phyloP scores from a whole-genome alignment of 2,329 filamentous ascomycete species.

The Dactylonectria estremocensis region DNA sequence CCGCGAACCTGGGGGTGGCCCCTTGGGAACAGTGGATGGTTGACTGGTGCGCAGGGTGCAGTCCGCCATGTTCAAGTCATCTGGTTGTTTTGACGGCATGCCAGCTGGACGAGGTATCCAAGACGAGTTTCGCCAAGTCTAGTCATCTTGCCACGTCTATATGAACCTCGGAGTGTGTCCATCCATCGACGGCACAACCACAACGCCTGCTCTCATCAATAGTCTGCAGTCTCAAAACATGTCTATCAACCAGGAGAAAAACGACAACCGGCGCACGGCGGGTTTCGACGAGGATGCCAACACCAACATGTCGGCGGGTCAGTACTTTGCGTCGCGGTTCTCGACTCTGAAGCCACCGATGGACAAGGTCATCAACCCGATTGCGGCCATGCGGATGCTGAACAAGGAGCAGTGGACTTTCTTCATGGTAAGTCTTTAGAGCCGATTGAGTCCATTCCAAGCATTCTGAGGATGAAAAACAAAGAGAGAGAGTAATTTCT shows the following conservation, averaged over 20 bases:
- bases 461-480: too few relatives aligned
- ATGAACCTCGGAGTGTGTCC: background rate
- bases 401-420: constrained; percentile 68
- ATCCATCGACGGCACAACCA: background rate
- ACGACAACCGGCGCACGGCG: background rate
- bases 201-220: background rate
- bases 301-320: constrained; percentile 60
- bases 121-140: background rate
- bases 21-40: background rate
- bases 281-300: background rate
- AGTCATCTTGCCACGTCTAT: background rate
- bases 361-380: constrained; percentile 67
- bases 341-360: constrained; percentile 71
- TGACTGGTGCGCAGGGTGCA: background rate
- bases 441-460: too few relatives aligned
- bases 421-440: constrained; percentile 54
- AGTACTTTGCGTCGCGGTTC: constrained; percentile 68
- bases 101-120: background rate
- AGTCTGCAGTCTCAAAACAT: background rate
- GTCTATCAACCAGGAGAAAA: background rate
- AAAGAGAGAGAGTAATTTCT: background rate
- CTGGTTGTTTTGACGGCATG: too few relatives aligned
- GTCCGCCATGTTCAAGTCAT: background rate
- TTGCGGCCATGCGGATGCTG: constrained; percentile 64
- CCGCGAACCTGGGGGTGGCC: background rate